Percentiles rank a stretch among this genome's conserved stretches.
phyloP scores from a whole-genome alignment of 768 basidiomycete genomes.

The Amanita rubescens region DNA sequence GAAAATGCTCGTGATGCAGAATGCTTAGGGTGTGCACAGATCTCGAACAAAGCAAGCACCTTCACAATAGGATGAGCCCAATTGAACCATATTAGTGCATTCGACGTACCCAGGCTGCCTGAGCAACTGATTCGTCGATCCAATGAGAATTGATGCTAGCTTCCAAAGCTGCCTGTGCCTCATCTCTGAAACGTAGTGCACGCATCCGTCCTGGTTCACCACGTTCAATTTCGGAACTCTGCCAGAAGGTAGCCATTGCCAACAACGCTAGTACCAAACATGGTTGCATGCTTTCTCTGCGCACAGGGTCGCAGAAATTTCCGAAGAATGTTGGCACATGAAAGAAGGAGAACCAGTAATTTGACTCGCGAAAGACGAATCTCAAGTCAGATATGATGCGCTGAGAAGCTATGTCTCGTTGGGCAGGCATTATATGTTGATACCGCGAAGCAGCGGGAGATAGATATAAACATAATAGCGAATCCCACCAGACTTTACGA shows the following conservation, averaged over 20 bases:
- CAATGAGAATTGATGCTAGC: slow-evolving; percentile 64
- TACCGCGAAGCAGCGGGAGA: slow-evolving; percentile 26
- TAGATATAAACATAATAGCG: slow-evolving; percentile 49
- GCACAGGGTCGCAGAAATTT: slow-evolving; percentile 47
- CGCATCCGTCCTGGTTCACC: slow-evolving; percentile 45
- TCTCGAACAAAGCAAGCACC: slow-evolving; percentile 67
- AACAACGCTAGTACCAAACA: slow-evolving; percentile 55
- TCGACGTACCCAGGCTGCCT: slow-evolving; percentile 64
- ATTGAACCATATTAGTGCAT: not conserved
- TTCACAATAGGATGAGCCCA: slow-evolving; percentile 16
- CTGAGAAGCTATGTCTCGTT: slow-evolving; percentile 40
- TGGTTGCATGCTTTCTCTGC: slow-evolving; percentile 56
- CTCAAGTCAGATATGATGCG: slow-evolving; percentile 49
- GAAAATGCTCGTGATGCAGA: slow-evolving; percentile 46
- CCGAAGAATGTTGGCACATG: slow-evolving; percentile 63
- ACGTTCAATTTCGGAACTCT: slow-evolving; percentile 54
- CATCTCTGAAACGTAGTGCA: slow-evolving; percentile 54
- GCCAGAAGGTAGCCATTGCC: slow-evolving; percentile 60
- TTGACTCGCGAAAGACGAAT: slow-evolving; percentile 56
- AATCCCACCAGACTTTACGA: slow-evolving; percentile 79
- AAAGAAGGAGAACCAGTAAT: slow-evolving; percentile 70
- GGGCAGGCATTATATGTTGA: slow-evolving; percentile 27
- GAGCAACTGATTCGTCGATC: slow-evolving; percentile 67
- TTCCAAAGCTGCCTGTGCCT: slow-evolving; percentile 64
- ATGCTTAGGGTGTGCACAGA: slow-evolving; percentile 61